Conservation (phyloP, 148 eudicot genomes). For the Amaranthus hypochondriacus region DNA sequence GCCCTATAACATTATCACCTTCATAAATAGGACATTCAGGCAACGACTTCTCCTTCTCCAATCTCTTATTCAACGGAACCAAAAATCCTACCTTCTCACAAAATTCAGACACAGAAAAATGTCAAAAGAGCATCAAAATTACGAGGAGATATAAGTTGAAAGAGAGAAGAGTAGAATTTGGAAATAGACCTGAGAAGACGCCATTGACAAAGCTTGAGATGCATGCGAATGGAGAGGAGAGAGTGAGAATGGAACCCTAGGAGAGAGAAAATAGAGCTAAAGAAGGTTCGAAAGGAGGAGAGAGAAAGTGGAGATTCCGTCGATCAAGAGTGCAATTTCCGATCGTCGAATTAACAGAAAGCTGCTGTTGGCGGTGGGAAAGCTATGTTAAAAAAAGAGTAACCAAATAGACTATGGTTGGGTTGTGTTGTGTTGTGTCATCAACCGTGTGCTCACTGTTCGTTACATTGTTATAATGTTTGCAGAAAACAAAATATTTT, state of each 20-base stretch:
- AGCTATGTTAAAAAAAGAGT: not conserved
- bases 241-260: not conserved
- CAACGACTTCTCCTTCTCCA: slow-evolving; percentile 46
- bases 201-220: slow-evolving; percentile 19
- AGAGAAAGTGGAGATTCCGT: not conserved
- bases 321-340: not conserved
- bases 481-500: too few species aligned
- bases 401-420: not conserved
- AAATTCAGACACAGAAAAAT: not conserved
- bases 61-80: slow-evolving; percentile 46
- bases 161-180: not conserved
- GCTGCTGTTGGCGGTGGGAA: not conserved
- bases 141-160: not conserved
- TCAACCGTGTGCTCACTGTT: too few species aligned
- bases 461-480: too few species aligned
- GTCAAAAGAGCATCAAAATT: not conserved
- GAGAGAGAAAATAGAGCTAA: not conserved
- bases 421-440: too few species aligned
- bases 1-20: slow-evolving; percentile 64
- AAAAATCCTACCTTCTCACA: slow-evolving; percentile 55
- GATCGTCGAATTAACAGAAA: not conserved
- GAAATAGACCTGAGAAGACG: slow-evolving; percentile 30
- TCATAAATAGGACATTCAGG: slow-evolving; percentile 44
- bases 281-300: not conserved
- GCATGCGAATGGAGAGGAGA: slow-evolving; percentile 3